These are phyloP conservation scores for Vigna mungo DNA, from an alignment of 306 rosid genomes.

Conservation along the genomic window DNA sequence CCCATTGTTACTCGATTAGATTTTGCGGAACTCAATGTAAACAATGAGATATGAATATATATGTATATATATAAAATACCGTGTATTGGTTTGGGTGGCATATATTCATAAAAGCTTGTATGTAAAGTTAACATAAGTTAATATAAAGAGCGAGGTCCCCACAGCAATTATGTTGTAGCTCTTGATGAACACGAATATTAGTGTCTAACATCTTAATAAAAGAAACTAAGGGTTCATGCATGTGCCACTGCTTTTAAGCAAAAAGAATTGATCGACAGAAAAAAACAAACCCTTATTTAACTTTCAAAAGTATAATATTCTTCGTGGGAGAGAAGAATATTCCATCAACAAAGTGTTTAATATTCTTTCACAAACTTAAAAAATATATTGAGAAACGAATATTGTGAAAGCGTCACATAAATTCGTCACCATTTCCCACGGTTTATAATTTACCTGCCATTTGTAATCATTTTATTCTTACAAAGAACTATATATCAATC, in stretches of 20 bases:
- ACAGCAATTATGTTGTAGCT: neutral
- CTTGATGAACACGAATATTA: constrained; percentile 13
- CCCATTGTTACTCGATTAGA: too few species aligned
- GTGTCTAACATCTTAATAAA: neutral
- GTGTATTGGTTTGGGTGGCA: too few species aligned
- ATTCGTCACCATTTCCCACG: neutral
- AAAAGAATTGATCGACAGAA: neutral
- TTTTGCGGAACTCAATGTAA: too few species aligned
- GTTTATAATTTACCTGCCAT: neutral
- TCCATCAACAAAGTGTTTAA: neutral
- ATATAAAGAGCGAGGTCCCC: neutral
- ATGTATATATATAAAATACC: too few species aligned
- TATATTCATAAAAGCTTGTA: too few species aligned
- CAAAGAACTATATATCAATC: too few species aligned
- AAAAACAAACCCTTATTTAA: neutral
- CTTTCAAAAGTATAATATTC: constrained; percentile 20
- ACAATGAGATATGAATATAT: too few species aligned
- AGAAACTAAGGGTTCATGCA: neutral
- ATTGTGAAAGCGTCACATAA: neutral
- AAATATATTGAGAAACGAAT: neutral
- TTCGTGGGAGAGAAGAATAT: constrained; percentile 6
- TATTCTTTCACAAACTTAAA: neutral
- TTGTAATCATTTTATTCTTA: neutral
- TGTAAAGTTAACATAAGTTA: too few species aligned
- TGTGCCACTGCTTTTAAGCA: neutral